Evolutionary conservation across 139 green algal genomes (phyloP).

Genomic region (Coelastrella sp.): DNA sequence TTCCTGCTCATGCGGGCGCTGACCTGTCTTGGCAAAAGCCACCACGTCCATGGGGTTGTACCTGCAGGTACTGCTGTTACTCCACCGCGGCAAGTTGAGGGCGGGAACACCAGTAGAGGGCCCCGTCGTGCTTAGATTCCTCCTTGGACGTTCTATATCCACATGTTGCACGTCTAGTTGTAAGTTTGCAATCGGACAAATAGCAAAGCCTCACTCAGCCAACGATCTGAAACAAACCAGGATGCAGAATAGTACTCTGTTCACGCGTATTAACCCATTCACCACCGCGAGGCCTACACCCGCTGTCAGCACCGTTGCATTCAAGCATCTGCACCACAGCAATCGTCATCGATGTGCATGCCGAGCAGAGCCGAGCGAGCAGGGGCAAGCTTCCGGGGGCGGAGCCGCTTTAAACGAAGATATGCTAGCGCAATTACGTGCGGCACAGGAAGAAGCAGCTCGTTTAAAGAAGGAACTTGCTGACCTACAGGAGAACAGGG

Average conservation of each 20-base stretch:
- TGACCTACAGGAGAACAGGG: conserved; percentile 27
- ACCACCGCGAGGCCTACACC: background rate
- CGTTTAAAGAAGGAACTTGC: conserved; percentile 57
- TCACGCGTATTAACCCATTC: background rate
- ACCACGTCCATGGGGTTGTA: no score
- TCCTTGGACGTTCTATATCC: no score
- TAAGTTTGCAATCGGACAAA: background rate
- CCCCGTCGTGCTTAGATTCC: no score
- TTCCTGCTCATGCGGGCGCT: no score
- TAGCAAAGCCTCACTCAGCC: background rate
- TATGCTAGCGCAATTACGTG: conserved; percentile 63
- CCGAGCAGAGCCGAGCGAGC: background rate
- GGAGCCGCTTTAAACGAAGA: conserved; percentile 55
- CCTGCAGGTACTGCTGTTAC: no score
- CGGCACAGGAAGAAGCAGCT: conserved; percentile 70
- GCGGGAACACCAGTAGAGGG: no score
- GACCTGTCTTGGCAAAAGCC: no score
- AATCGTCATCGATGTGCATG: background rate
- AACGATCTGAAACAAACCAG: background rate
- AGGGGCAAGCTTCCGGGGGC: background rate
- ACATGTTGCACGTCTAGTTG: no score
- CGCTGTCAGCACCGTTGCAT: background rate
- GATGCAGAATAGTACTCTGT: background rate
- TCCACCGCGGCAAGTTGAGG: no score
- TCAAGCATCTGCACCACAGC: background rate